Conservation (phyloP, 768 basidiomycete species). For the Trametes coccinea region DNA sequence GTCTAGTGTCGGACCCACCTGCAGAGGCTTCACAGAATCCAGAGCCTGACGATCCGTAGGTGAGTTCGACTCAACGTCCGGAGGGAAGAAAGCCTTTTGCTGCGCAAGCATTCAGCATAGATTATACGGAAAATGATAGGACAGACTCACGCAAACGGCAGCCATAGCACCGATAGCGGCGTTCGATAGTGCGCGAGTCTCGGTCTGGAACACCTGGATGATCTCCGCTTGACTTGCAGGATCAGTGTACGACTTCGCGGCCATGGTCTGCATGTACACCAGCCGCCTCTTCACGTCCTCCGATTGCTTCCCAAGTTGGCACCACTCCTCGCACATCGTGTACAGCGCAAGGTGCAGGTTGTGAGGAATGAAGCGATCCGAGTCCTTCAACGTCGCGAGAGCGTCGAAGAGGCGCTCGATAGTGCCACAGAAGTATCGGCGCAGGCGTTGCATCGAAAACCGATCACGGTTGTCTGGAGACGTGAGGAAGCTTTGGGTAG, state of each 20-base stretch:
- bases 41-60: conserved; percentile 55
- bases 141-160: conserved; percentile 76
- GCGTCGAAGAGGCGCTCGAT: conserved; percentile 86
- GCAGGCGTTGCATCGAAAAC: conserved; percentile 73
- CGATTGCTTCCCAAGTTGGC: conserved; percentile 75
- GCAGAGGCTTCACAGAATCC: conserved; percentile 57
- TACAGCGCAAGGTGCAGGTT: conserved; percentile 80
- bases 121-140: not conserved
- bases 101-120: conserved; percentile 32
- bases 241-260: conserved; percentile 53
- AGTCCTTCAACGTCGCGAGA: conserved; percentile 65
- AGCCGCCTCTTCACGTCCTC: conserved; percentile 72
- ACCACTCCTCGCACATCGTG: conserved; percentile 92
- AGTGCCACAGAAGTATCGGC: conserved; percentile 89
- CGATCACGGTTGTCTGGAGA: conserved; percentile 73
- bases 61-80: conserved; percentile 57
- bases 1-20: conserved; percentile 55
- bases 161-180: conserved; percentile 87
- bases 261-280: conserved; percentile 69
- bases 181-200: conserved; percentile 70
- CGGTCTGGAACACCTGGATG: conserved; percentile 63
- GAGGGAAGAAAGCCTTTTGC: conserved; percentile 78
- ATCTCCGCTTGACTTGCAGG: conserved; percentile 46
- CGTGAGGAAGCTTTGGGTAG: conserved; percentile 77
- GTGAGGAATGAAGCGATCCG: conserved; percentile 73